Evolutionary conservation across 768 basidiomycete genomes (phyloP), one percentile per base, ranked within the genome.

Genomic region (Saitozyma sp.): DNA sequence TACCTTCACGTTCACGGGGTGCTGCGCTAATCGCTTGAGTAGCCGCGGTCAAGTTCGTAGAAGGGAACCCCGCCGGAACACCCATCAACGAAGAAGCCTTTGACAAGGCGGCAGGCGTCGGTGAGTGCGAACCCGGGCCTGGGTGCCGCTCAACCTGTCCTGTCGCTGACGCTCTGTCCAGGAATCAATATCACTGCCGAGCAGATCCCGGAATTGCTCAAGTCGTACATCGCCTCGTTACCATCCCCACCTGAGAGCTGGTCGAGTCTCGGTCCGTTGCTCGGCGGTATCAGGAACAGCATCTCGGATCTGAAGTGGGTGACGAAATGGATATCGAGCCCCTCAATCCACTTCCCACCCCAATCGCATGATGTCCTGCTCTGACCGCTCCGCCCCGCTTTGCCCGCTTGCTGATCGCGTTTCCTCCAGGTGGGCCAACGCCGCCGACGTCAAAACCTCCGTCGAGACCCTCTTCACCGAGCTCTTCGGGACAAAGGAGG

Each of bases 91-190:
- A 86, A 11, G 80, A 71, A 10, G 87, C 87, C 48, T 95, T 97
- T 73, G 84, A 93, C 72, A 82, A 84, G 65, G 82, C 85, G 10
- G 92, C 91, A 76, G 95, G 95, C 65, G 87, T 97, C 62, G 95
- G 95, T 92, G 64, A 69, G 91, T 80, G 11, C 29, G 46, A 48
- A 14, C 46, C 14, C 46, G 17, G 14, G 14, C 19, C 46, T 48
- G 14, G 14, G 17, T 14, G 3, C 29, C n/a, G 29, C 3, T 53
- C 51, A 46, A 7, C 20, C 5, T 4, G 11, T 40, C 29, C 3
- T 19, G 8, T 43, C 16, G 19, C 39, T n/a, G n/a, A 46, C 49
- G 38, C n/a, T 57, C n/a, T 11, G 8, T 13, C 8, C 70, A 97
- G 94, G 91, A 14, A 89, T 94, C 79, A 85, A 82, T 59, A 88